These are phyloP conservation scores for Erodium trifolium DNA, from an alignment of 441 rosid genomes.

Conservation along the genomic window DNA sequence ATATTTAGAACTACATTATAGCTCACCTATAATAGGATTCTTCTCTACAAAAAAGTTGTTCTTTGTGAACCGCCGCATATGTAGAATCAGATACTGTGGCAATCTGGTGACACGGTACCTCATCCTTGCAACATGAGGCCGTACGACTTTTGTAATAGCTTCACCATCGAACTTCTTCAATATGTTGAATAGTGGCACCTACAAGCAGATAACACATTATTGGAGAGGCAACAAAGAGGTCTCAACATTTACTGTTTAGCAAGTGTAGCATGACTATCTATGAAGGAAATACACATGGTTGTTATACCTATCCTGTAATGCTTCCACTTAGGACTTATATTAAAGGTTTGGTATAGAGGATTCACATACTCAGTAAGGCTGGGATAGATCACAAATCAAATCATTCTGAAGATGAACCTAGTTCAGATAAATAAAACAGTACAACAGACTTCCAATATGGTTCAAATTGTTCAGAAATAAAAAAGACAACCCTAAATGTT, in stretches of 20 bases:
- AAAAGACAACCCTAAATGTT: neutral
- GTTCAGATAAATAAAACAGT: neutral
- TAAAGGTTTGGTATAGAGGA: neutral
- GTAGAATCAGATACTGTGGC: slow-evolving; percentile 79
- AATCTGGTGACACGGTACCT: slow-evolving; percentile 65
- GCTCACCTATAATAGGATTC: slow-evolving; percentile 82
- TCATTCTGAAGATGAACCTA: neutral
- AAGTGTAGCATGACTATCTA: neutral
- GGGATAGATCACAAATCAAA: neutral
- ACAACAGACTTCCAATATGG: neutral
- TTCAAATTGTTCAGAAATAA: neutral
- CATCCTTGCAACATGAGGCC: slow-evolving; percentile 75
- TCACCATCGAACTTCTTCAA: slow-evolving; percentile 95
- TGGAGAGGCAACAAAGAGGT: neutral
- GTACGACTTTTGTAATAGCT: slow-evolving; percentile 74
- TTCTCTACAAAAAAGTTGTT: slow-evolving; percentile 89
- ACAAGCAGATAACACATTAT: slow-evolving; percentile 13
- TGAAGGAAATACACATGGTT: neutral
- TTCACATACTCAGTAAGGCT: neutral
- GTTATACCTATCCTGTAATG: neutral
- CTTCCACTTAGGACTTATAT: neutral
- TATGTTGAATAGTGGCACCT: slow-evolving; percentile 83
- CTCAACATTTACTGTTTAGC: neutral
- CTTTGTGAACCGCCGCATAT: slow-evolving; percentile 87
- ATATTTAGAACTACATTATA: neutral